Evolutionary conservation across 768 basidiomycete genomes (phyloP).

Genomic region (Rhodotorula toruloides): DNA sequence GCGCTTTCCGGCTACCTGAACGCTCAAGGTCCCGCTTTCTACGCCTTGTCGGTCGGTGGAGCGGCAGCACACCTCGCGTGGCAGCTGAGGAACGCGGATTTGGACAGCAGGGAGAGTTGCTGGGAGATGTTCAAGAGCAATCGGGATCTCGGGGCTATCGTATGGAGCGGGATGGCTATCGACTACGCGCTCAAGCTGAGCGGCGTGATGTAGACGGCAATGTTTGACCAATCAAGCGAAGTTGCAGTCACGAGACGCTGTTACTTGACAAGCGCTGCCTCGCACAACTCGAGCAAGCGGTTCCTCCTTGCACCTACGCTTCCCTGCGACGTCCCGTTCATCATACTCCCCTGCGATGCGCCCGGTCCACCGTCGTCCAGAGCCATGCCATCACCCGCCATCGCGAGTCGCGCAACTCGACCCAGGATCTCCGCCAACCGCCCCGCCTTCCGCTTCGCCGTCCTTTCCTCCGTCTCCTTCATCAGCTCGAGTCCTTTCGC

Average conservation of each 20-base stretch:
- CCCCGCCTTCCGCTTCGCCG: not conserved
- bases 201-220: not conserved
- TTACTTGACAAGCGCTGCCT: not conserved
- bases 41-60: constrained; percentile 63
- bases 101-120: constrained; percentile 69
- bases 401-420: not conserved
- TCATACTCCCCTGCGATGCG: no score
- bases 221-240: not conserved
- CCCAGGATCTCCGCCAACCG: not conserved
- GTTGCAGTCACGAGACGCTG: not conserved
- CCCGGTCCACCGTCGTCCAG: no score
- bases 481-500: constrained; percentile 18
- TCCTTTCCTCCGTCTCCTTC: constrained; percentile 1
- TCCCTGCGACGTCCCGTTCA: not conserved
- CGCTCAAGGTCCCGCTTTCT: constrained; percentile 70
- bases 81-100: constrained; percentile 68
- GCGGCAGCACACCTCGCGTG: constrained; percentile 72
- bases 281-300: constrained; percentile 8
- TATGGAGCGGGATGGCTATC: constrained; percentile 29
- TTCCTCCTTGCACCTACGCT: not conserved
- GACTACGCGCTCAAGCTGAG: constrained; percentile 35
- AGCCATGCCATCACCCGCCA: not conserved
- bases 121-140: constrained; percentile 68
- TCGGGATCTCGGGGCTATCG: constrained; percentile 39
- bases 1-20: constrained; percentile 76